Percentiles rank a stretch among this genome's conserved stretches.
These are phyloP conservation scores for Perkinsus chesapeaki DNA, from an alignment of 169 alveolate genomes.

Conservation along the genomic window DNA sequence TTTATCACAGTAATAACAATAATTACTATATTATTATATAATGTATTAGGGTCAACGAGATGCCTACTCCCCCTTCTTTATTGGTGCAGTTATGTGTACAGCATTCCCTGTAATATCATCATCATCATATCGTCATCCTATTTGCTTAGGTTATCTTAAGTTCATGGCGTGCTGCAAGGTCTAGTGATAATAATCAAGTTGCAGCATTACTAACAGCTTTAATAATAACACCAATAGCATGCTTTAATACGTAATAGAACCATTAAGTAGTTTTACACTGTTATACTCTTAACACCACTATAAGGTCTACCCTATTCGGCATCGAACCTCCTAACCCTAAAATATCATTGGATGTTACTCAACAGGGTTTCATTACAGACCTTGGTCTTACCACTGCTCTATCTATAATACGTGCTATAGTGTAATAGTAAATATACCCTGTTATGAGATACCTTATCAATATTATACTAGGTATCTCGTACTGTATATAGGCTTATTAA, in stretches of 20 bases:
- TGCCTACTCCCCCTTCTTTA: background rate
- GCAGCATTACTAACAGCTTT: background rate
- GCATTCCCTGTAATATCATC: background rate
- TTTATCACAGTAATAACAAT: background rate
- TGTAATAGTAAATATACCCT: background rate
- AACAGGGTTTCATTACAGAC: background rate
- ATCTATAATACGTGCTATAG: background rate
- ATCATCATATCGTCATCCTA: background rate
- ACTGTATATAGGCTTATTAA: background rate
- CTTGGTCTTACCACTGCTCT: background rate
- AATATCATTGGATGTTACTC: background rate
- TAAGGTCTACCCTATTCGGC: background rate
- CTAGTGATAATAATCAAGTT: background rate
- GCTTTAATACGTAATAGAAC: background rate
- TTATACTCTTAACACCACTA: background rate
- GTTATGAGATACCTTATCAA: background rate
- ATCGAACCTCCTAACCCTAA: background rate
- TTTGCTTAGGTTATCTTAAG: background rate
- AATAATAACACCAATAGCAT: background rate
- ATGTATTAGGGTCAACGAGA: background rate
- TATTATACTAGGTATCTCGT: background rate
- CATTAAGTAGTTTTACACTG: background rate
- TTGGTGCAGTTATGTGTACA: background rate
- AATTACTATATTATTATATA: no score
- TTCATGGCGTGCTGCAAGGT: background rate